Conservation (phyloP, 1,139 yeast genomes). For the Candida glucosophila region DNA sequence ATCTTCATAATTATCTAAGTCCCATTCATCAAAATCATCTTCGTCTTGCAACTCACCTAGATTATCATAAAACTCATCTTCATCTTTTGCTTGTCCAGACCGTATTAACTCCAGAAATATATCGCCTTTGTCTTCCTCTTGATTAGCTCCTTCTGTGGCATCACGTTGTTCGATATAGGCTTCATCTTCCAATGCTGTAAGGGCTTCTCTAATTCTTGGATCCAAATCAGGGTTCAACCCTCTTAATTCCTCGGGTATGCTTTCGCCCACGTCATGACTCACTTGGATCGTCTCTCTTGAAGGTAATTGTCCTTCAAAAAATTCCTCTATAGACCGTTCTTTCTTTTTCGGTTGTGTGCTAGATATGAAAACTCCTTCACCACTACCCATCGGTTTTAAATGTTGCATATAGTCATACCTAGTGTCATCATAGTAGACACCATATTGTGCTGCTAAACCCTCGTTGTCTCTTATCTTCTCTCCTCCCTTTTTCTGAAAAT, state of each 20-base stretch:
- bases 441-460: constrained; percentile 88
- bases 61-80: constrained; percentile 22
- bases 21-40: constrained; percentile 51
- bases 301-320: constrained; percentile 35
- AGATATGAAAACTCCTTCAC: constrained; percentile 61
- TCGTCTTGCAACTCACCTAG: constrained; percentile 27
- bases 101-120: constrained; percentile 50
- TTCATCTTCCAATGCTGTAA: constrained; percentile 92
- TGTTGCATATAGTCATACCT: constrained; percentile 95
- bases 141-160: constrained; percentile 3
- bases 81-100: constrained; percentile 43
- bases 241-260: constrained; percentile 74
- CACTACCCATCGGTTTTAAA: constrained; percentile 73
- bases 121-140: constrained; percentile 31
- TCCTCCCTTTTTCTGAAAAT: constrained; percentile 28
- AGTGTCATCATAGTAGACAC: constrained; percentile 82
- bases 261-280: constrained; percentile 47
- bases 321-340: constrained; percentile 27
- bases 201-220: constrained; percentile 80
- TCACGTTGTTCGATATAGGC: constrained; percentile 55
- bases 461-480: constrained; percentile 39
- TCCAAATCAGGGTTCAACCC: constrained; percentile 95
- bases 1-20: constrained; percentile 50
- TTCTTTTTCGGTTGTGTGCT: constrained; percentile 16
- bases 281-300: constrained; percentile 23